phyloP scores from a whole-genome alignment of 2,329 filamentous ascomycete species.

The Periconia sp. region DNA sequence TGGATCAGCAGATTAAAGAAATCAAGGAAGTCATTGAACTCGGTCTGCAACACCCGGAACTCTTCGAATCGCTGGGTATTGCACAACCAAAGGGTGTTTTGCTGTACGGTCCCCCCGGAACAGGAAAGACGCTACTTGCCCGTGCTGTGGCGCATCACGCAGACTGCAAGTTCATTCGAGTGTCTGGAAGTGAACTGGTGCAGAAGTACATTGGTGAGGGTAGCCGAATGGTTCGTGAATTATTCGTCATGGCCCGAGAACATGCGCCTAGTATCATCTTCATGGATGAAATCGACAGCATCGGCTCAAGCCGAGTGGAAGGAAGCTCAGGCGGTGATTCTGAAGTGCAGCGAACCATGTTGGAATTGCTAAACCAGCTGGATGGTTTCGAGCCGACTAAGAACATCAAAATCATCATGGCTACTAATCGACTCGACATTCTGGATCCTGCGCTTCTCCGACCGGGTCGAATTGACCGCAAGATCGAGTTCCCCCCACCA shows the following conservation, averaged over 20 bases:
- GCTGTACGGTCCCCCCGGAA: slow-evolving; percentile 94
- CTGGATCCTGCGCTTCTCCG: slow-evolving; percentile 91
- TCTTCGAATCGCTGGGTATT: slow-evolving; percentile 98
- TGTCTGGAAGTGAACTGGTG: slow-evolving; percentile 92
- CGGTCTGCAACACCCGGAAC: slow-evolving; percentile 94
- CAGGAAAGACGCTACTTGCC: slow-evolving; percentile 92
- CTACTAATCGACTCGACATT: slow-evolving; percentile 96
- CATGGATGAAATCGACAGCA: slow-evolving; percentile 99
- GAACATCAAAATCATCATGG: slow-evolving; percentile 99
- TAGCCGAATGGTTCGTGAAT: slow-evolving; percentile 95
- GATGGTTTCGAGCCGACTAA: slow-evolving; percentile 99
- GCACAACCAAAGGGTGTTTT: slow-evolving; percentile 97
- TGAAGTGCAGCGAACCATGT: slow-evolving; percentile 97
- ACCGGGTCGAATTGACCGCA: slow-evolving; percentile 96
- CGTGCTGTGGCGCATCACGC: slow-evolving; percentile 97
- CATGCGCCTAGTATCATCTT: slow-evolving; percentile 99
- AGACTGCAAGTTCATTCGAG: slow-evolving; percentile 98
- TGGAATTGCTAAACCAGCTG: slow-evolving; percentile 96
- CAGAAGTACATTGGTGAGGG: slow-evolving; percentile 99
- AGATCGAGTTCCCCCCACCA: slow-evolving; percentile 98
- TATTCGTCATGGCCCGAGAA: slow-evolving; percentile 98
- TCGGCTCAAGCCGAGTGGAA: slow-evolving; percentile 95
- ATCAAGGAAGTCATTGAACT: slow-evolving; percentile 99
- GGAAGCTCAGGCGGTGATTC: slow-evolving; percentile 94
- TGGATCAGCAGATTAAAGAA: slow-evolving; percentile 99